These are phyloP conservation scores for Musa beccarii DNA, from an alignment of 176 grass and related monocot genomes.

Conservation along the genomic window DNA sequence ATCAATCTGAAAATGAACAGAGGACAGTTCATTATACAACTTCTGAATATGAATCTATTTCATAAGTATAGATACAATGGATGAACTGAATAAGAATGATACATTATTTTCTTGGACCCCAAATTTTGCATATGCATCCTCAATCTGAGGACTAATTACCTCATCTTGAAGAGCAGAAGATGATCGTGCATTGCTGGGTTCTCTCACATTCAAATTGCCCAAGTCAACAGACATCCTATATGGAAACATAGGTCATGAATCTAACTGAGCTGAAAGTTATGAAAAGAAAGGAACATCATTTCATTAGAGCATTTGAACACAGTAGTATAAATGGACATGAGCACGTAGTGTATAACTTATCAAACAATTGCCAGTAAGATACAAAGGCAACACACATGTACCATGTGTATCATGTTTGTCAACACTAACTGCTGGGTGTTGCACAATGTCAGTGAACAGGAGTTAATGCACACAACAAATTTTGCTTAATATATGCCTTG, in stretches of 20 bases:
- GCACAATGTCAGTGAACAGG: too few species aligned
- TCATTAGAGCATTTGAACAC: neutral
- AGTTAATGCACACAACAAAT: too few species aligned
- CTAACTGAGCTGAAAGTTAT: neutral
- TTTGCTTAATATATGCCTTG: too few species aligned
- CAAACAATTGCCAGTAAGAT: neutral
- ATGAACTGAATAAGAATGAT: neutral
- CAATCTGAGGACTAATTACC: constrained; percentile 34
- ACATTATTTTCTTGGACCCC: neutral
- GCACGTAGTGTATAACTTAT: too few species aligned
- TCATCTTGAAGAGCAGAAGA: constrained; percentile 70
- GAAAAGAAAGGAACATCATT: neutral
- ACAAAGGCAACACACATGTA: too few species aligned
- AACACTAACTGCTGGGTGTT: neutral
- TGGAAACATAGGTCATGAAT: constrained; percentile 1
- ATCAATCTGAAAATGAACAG: constrained; percentile 47
- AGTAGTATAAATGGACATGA: neutral
- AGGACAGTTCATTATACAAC: neutral
- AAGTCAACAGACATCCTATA: constrained; percentile 90
- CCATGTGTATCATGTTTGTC: neutral
- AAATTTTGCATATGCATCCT: neutral
- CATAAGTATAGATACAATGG: neutral
- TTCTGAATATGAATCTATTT: neutral
- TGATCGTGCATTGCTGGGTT: constrained; percentile 15
- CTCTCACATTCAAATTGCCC: constrained; percentile 57